These are phyloP conservation scores for Anthostomella pinea DNA, from an alignment of 2,329 filamentous ascomycete species.

Conservation along the genomic window DNA sequence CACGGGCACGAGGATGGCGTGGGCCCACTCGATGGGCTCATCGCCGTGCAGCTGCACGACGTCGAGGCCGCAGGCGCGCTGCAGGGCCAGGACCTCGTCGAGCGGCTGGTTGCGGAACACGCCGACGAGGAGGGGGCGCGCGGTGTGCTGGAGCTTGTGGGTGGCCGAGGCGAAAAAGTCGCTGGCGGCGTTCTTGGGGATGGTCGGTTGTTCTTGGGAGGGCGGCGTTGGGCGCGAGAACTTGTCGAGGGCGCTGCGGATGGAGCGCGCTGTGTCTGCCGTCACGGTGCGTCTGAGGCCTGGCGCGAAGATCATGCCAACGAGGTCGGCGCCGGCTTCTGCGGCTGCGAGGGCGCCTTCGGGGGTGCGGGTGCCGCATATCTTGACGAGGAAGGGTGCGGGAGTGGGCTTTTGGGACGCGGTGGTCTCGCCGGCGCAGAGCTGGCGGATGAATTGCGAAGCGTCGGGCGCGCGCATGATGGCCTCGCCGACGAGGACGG, in stretches of 20 bases:
- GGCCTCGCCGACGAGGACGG: slow-evolving; percentile 90
- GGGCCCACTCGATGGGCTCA: slow-evolving; percentile 90
- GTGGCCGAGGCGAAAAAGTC: slow-evolving; percentile 71
- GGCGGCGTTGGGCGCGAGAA: slow-evolving; percentile 36
- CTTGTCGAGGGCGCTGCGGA: slow-evolving; percentile 73
- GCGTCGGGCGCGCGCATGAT: slow-evolving; percentile 90
- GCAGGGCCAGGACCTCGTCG: slow-evolving; percentile 74
- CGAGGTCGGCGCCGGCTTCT: slow-evolving; percentile 82
- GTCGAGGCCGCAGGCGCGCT: slow-evolving; percentile 74
- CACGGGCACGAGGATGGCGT: slow-evolving; percentile 85
- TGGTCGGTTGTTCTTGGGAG: slow-evolving; percentile 17
- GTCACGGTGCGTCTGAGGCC: slow-evolving; percentile 77
- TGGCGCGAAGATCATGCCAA: slow-evolving; percentile 89
- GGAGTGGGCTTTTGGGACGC: slow-evolving; percentile 32
- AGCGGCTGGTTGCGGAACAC: slow-evolving; percentile 93
- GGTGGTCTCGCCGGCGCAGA: slow-evolving; percentile 62
- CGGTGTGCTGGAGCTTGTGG: slow-evolving; percentile 39
- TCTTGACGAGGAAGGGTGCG: slow-evolving; percentile 73
- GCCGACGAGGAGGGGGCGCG: slow-evolving; percentile 77
- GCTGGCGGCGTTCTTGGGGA: slow-evolving; percentile 37
- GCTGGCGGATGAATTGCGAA: slow-evolving; percentile 74
- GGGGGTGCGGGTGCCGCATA: slow-evolving; percentile 83
- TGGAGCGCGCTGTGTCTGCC: slow-evolving; percentile 73
- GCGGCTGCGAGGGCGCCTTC: slow-evolving; percentile 80
- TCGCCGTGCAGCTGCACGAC: slow-evolving; percentile 89